Evolutionary conservation across 768 basidiomycete genomes (phyloP), one percentile per base, ranked within the genome.

Genomic region (Solioccasus polychromus): DNA sequence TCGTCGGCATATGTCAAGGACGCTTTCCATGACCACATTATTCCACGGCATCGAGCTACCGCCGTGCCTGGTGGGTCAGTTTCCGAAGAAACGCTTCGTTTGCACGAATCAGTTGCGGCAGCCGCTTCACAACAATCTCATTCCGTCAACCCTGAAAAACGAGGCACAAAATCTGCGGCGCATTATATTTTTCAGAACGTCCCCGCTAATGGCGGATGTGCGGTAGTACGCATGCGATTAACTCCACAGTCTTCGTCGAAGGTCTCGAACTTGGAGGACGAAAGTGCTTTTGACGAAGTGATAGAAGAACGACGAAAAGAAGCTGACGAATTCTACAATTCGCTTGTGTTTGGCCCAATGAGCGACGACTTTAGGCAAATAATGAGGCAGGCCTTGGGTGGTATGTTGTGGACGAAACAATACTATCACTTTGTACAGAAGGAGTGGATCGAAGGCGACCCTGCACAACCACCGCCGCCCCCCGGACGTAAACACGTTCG

Each of bases 331-430:
- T 99, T 99, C 63, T 99, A 97, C 67, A 73, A 76, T 31, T 75
- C 79, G 5, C 75, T 98, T 43, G 82, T 83, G 31, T 76, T 83
- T 53, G 92, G 92, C 4, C 82, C 88, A 12, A 84, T 95, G 60
- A 89, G 80, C 58, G 92, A 96, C 47, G 96, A 99, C 68, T 70
- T 98, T 57, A 85, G 83, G 63, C 94, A 95, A 66, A 88, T 99
- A 54, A 96, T 91, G 91, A 76, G 96, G 51, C 96, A 98, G 69
- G 96, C 94, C 18, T 70, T 99, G 39, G 83, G 83, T 18, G 96
- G 96, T 10, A 98, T 99, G 96, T 70, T 99, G 42, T 98, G 96
- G 95, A 92, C 90, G 36, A 99, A 98, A 71, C 96, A 98, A 61
- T 91, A 83, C 67, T 99, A 98, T 71, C 78, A 88, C 63, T 97